Evolutionary conservation across 176 grass and related monocot species (phyloP).

Genomic region (Melocanna baccifera): DNA sequence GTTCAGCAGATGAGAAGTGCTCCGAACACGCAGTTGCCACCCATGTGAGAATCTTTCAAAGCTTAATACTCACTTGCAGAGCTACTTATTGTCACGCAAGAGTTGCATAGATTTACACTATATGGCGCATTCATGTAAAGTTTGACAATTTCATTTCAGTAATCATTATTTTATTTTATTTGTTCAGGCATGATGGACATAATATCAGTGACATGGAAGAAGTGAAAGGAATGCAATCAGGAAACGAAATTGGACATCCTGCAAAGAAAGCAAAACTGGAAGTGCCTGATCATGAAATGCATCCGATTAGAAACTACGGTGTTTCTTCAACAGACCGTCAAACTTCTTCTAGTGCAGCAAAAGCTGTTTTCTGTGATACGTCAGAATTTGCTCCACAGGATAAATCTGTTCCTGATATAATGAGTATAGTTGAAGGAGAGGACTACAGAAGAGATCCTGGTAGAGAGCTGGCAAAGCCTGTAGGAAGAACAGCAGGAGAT

Average conservation of each 20-base stretch:
- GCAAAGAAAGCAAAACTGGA: conserved; percentile 53
- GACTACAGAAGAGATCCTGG: conserved; percentile 48
- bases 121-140: neutral
- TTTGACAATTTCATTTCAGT: conserved; percentile 1
- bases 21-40: conserved; percentile 13
- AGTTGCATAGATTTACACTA: conserved; percentile 8
- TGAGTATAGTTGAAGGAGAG: conserved; percentile 73
- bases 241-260: conserved; percentile 36
- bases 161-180: conserved; percentile 19
- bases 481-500: conserved; percentile 57
- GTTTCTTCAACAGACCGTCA: conserved; percentile 21
- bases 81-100: neutral
- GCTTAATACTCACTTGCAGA: neutral
- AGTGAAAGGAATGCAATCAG: conserved; percentile 9
- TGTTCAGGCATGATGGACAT: conserved; percentile 38
- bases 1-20: conserved; percentile 32
- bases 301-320: conserved; percentile 19
- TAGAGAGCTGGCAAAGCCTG: conserved; percentile 45
- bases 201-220: conserved; percentile 8
- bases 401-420: conserved; percentile 65
- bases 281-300: conserved; percentile 16
- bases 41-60: conserved; percentile 41
- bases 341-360: conserved; percentile 30
- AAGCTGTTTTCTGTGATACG: conserved; percentile 33
- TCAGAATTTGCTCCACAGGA: conserved; percentile 30